phyloP scores from a whole-genome alignment of 805 yeast species.

The Metschnikowia bowlesiae region DNA sequence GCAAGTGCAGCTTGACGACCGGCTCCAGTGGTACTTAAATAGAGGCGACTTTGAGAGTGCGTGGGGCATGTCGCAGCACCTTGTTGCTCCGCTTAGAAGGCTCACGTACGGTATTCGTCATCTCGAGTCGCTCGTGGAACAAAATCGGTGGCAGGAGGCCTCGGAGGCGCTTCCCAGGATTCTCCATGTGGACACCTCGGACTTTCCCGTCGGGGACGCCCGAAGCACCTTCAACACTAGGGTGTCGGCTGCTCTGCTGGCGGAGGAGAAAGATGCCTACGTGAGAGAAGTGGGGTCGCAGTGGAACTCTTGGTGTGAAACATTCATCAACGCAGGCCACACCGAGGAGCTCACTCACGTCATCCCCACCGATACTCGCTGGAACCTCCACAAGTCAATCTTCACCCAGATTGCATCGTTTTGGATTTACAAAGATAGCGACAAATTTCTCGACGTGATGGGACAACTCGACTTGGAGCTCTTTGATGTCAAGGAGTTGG shows the following conservation, averaged over 20 bases:
- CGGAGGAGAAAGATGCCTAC: constrained; percentile 17
- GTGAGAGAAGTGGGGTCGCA: constrained; percentile 27
- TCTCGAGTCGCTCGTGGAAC: constrained; percentile 39
- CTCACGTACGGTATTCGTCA: constrained; percentile 58
- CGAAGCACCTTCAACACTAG: constrained; percentile 26
- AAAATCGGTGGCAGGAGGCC: constrained; percentile 53
- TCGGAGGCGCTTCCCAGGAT: constrained; percentile 40
- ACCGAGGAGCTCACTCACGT: constrained; percentile 43
- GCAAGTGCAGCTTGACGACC: constrained; percentile 65
- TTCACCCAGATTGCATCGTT: constrained; percentile 44
- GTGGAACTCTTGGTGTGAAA: constrained; percentile 65
- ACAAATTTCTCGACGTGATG: constrained; percentile 40
- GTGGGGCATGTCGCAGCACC: constrained; percentile 67
- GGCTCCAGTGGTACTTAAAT: constrained; percentile 66
- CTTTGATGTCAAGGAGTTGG: constrained; percentile 45
- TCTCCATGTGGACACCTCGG: constrained; percentile 18
- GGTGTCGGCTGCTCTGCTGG: constrained; percentile 10
- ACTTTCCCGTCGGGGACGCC: constrained; percentile 27
- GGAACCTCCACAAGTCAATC: constrained; percentile 29
- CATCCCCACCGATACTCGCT: constrained; percentile 49
- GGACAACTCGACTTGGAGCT: constrained; percentile 54
- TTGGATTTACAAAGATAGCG: constrained; percentile 31
- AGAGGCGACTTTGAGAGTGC: constrained; percentile 58
- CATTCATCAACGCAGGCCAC: constrained; percentile 47
- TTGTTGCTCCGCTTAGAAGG: constrained; percentile 48